Base-by-base conservation (phyloP, 2,329 filamentous ascomycete species). In the Paraphaeosphaeria sporulosa region DNA sequence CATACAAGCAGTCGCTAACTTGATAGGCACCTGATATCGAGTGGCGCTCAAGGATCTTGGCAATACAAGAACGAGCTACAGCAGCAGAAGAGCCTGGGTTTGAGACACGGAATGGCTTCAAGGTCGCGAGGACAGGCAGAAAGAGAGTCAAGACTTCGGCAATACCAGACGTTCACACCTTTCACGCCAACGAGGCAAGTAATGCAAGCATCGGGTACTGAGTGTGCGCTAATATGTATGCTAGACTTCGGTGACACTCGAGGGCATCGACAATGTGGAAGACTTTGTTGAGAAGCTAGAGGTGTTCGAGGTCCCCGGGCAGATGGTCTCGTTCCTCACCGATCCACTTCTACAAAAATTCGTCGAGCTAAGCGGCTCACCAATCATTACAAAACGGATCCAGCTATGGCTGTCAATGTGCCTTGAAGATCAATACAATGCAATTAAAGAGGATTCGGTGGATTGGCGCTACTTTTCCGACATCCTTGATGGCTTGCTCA, bases 271-370 rank as follows among this genome's bases (percentile, higher is more conserved):
- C 67, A 89, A 84, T 62, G 88, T 88, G 13, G 82, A 87, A 25
- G 83, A 87, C 52, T 89, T 96, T 61, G 89, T 93, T 6, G 85
- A 86, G 47, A 90, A 86, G 58, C 77, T 96, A 9, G 92, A 96
- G 67, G 90, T 85, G 65, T 88, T 96, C 27, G 91, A 95, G 75
- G 80, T 93, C 43, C 93, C 93, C 0, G 93, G 91, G 64, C 93
- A 96, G 76, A 82, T 96, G 1, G 87, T 93, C 43, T 91, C 93
- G 5, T 87, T 91, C 4, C 80, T 96, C 15, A 86, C 86, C 1
- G 91, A 96, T 70, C 90, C 90, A 3, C 81, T 96, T 32, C 84
- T 94, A 1, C 92, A 94, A 73, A 95, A 94, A 71, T 86, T 82
- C 56, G 82, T 94, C 25, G 79, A 92, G 36, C 79, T 91, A n/a